Conservation (phyloP, 1,139 yeast species). For the Komagataea norvegica region DNA sequence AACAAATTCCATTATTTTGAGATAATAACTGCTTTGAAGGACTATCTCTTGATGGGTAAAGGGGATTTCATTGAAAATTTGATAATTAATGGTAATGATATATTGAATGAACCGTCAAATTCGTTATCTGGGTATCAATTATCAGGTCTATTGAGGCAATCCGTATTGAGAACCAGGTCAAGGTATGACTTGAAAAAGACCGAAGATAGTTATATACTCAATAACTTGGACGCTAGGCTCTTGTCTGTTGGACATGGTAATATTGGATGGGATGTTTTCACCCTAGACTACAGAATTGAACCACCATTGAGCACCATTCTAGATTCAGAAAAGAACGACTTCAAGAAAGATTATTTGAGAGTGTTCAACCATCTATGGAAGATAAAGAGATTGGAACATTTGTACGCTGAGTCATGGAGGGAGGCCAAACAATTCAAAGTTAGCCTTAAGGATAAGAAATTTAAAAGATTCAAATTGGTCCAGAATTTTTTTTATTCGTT, state of each 20-base stretch:
- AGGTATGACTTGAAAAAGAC: constrained; percentile 31
- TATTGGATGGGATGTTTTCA: constrained; percentile 88
- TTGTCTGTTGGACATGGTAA: constrained; percentile 67
- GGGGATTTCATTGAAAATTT: constrained; percentile 75
- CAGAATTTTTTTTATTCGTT: constrained; percentile 45
- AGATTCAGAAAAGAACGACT: constrained; percentile 35
- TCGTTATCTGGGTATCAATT: constrained; percentile 62
- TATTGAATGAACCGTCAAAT: constrained; percentile 58
- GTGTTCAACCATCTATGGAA: constrained; percentile 86
- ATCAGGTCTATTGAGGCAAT: constrained; percentile 59
- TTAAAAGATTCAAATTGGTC: constrained; percentile 40
- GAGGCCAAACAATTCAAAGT: constrained; percentile 28
- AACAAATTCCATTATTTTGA: constrained; percentile 44
- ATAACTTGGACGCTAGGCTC: constrained; percentile 75
- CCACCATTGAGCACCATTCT: constrained; percentile 46
- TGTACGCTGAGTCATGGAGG: constrained; percentile 48
- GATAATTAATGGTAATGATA: constrained; percentile 48
- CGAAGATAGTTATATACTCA: constrained; percentile 36
- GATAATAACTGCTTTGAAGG: constrained; percentile 61
- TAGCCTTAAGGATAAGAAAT: constrained; percentile 24
- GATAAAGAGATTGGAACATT: constrained; percentile 54
- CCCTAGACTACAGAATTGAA: constrained; percentile 73
- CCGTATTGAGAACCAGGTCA: constrained; percentile 62
- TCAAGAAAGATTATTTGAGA: constrained; percentile 62
- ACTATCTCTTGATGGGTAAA: constrained; percentile 63